Conservation (phyloP, 1,284 basidiomycete species). For the Austropuccinia psidii region DNA sequence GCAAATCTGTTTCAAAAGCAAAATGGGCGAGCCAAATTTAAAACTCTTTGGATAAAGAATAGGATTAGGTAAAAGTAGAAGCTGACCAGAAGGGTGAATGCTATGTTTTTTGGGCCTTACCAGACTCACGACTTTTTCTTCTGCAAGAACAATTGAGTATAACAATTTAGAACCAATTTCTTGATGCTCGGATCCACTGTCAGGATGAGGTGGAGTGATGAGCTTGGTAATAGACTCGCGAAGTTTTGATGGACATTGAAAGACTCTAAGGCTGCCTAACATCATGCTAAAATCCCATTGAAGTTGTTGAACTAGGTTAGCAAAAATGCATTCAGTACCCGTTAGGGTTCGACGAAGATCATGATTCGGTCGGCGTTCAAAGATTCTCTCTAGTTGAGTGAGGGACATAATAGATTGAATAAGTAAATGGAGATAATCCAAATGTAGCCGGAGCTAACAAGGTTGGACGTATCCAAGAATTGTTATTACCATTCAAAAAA, state of each 20-base stretch:
- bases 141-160: slow-evolving; percentile 75
- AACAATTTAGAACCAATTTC: slow-evolving; percentile 56
- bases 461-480: slow-evolving; percentile 21
- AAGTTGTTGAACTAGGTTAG: slow-evolving; percentile 60
- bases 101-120: slow-evolving; percentile 85
- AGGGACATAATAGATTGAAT: slow-evolving; percentile 81
- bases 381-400: slow-evolving; percentile 72
- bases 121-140: slow-evolving; percentile 72
- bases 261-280: slow-evolving; percentile 39
- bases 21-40: neutral
- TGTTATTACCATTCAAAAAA: neutral
- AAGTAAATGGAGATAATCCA: slow-evolving; percentile 89
- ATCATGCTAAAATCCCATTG: slow-evolving; percentile 71
- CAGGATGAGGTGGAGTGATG: slow-evolving; percentile 55
- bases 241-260: slow-evolving; percentile 37
- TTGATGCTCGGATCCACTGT: neutral
- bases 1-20: slow-evolving; percentile 43
- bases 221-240: slow-evolving; percentile 62
- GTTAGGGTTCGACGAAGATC: slow-evolving; percentile 70
- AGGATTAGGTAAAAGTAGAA: neutral
- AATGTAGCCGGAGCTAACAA: slow-evolving; percentile 70
- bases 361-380: slow-evolving; percentile 80
- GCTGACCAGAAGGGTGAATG: slow-evolving; percentile 78
- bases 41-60: slow-evolving; percentile 14
- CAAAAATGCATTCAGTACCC: slow-evolving; percentile 76